Conservation (phyloP, 2,329 filamentous ascomycete genomes). For the Diplodia scrobiculata region DNA sequence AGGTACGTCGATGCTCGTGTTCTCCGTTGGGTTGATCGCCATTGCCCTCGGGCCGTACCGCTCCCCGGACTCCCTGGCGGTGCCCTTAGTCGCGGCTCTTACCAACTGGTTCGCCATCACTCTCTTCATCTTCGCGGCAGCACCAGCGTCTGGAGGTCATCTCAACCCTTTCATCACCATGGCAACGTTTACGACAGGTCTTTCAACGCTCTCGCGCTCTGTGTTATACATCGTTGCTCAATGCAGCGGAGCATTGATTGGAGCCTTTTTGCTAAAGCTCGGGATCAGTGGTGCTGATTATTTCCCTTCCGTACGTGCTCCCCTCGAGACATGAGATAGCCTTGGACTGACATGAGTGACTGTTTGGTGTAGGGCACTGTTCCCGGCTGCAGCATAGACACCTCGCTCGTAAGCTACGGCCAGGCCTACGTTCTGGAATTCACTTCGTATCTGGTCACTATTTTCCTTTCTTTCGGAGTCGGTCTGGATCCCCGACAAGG, state of each 20-base stretch:
- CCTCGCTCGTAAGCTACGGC: conserved; percentile 43
- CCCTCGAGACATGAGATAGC: neutral
- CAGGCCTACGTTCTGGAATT: conserved; percentile 51
- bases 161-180: conserved; percentile 59
- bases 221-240: conserved; percentile 54
- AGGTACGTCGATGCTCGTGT: neutral
- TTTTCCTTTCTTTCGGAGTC: conserved; percentile 57
- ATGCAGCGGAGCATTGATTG: conserved; percentile 50
- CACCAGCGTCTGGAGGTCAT: conserved; percentile 53
- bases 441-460: conserved; percentile 49
- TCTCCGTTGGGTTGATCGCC: neutral
- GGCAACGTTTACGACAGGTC: conserved; percentile 54
- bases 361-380: neutral
- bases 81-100: neutral
- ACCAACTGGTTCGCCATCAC: conserved; percentile 48
- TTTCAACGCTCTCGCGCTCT: conserved; percentile 54
- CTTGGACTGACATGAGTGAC: neutral
- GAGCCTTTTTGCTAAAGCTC: conserved; percentile 48
- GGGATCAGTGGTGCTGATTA: conserved; percentile 33
- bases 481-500: conserved; percentile 58
- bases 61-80: neutral
- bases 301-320: neutral
- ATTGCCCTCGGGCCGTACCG: neutral
- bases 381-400: conserved; percentile 37
- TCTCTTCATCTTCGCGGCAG: conserved; percentile 55